Evolutionary conservation across 148 eudicot species (phyloP), one percentile per base, ranked within the genome.

Genomic region (Camellia sinensis): DNA sequence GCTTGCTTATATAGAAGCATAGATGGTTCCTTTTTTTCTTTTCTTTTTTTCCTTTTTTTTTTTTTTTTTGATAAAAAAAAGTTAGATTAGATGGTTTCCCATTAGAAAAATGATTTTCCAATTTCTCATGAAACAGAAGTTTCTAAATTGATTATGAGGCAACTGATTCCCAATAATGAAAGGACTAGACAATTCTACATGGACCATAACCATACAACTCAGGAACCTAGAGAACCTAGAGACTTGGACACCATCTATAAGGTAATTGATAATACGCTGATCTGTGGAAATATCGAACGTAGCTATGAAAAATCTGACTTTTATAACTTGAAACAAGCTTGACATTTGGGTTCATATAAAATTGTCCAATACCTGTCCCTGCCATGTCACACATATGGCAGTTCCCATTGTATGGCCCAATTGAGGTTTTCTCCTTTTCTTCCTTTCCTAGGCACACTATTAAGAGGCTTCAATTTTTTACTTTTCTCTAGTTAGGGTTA

Each of bases 181-280:
- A 60, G n/a, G 21, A 60, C 64, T 60, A 15, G n/a, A 60, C 19
- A 60, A 60, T 8, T 14, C 61, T 14, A 57, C 12, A 57, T 8
- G 7, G 19, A 10, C 59, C 6, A 72, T 50, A 72, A 52, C 44
- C 43, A 22, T 43, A 52, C 44, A 53, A 22, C 29, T 52, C 29
- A 22, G 56, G 11, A 72, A 71, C 57, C 41, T 71, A 19, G 74
- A 19, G 74, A 72, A 71, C 57, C 41, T 71, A 19, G 74, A 19
- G 74, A 72, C 43, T 52, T 21, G 60, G 75, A 72, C 56, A 40
- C 29, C 15, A 22, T 21, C 61, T 10, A 11, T 9, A 71, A 54
- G 61, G 21, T 22, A 0, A 6, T 72, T 50, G 21, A 74, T 54
- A 40, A 54, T 9, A 6, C 8, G 4, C 45, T 74, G 13, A 53